Base-by-base conservation (phyloP, 2,329 filamentous ascomycete genomes). In the Nemania bipapillata region DNA sequence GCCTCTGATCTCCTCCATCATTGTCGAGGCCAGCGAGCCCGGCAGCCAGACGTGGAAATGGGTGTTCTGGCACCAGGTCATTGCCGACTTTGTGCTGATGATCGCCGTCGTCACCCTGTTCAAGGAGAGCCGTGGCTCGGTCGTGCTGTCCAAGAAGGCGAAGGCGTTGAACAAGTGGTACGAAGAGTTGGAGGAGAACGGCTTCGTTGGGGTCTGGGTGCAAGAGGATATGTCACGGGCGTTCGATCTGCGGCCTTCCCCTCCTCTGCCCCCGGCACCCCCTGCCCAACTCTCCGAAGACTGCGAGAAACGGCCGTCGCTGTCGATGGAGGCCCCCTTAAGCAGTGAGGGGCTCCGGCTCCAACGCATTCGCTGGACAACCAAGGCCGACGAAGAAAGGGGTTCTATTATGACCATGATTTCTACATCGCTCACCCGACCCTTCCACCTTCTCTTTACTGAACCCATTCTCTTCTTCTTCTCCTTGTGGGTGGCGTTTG, bases 1-100 rank as follows among this genome's bases (percentile, higher is more conserved):
- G 0, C 94, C 94, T 0, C 77, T 97, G 6, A 82, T 94, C 0
- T 87, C 86, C 4, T 88, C 92, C 0, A 87, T 90, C 53, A 88
- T 97, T 70, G 87, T 90, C 0, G 82, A 91, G 40, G 84, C 87
- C 58, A 84, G 87, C 1, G 85, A 81, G 4, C 76, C 73, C 8
- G 69, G 72, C 0, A 74, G 81, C 9, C 73, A 78, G 7, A 72
- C 54, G 2, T 97, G 93, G 93, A 88, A 92, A 70, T 97, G 94
- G 94, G 88, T 94, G 0, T 97, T 96, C 78, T 97, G 93, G 86
- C 85, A 94, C 30, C 94, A 97, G 74, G 88, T 89, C 7, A 93
- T 97, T 53, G 81, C 87, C 24, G 88, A 90, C 63, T 89, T 84
- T 0, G 78, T 89, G 0, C 79, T 96, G 53, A 86, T 94, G 62